A percentile compares a stretch with the other conserved stretches of the same genome.
phyloP scores from a whole-genome alignment of 2,329 filamentous ascomycete genomes.

The Didymosphaeria variabile region DNA sequence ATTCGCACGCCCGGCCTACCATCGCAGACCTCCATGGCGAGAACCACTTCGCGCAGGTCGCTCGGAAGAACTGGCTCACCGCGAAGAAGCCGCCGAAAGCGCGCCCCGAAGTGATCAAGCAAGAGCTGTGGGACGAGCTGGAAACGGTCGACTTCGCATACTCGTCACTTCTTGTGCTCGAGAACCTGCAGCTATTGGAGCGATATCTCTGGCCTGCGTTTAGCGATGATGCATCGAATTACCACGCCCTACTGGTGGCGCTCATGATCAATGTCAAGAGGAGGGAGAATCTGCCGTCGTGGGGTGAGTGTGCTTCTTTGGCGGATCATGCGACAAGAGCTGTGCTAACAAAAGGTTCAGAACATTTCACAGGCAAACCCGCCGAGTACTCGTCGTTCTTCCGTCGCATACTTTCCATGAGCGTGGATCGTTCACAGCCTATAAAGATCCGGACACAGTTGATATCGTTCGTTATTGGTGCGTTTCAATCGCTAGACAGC shows the following conservation, averaged over 20 bases:
- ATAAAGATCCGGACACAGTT: conserved; percentile 73
- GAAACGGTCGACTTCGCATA: conserved; percentile 82
- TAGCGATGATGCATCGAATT: conserved; percentile 85
- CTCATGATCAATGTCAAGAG: conserved; percentile 88
- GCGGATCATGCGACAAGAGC: conserved; percentile 15
- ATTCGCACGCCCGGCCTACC: conserved; percentile 63
- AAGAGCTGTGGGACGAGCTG: conserved; percentile 86
- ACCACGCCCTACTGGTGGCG: conserved; percentile 87
- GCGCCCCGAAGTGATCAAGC: conserved; percentile 82
- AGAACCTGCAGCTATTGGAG: conserved; percentile 90
- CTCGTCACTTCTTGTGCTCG: conserved; percentile 80
- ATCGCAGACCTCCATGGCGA: conserved; percentile 76
- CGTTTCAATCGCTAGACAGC: conserved; percentile 93
- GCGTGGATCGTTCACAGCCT: conserved; percentile 62
- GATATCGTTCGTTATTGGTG: conserved; percentile 87
- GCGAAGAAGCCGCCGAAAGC: conserved; percentile 70
- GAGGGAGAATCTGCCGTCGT: conserved; percentile 85
- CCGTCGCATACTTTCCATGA: conserved; percentile 87
- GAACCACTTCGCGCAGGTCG: conserved; percentile 72
- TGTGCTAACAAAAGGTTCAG: conserved; percentile 56
- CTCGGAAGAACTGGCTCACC: conserved; percentile 86
- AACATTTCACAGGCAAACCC: conserved; percentile 77
- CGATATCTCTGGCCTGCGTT: conserved; percentile 96
- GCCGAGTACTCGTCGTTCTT: conserved; percentile 89
- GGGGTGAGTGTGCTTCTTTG: conserved; percentile 67